These are phyloP conservation scores for Phytopythium helicoides DNA, from an alignment of 352 stramenopile genomes.

Conservation along the genomic window DNA sequence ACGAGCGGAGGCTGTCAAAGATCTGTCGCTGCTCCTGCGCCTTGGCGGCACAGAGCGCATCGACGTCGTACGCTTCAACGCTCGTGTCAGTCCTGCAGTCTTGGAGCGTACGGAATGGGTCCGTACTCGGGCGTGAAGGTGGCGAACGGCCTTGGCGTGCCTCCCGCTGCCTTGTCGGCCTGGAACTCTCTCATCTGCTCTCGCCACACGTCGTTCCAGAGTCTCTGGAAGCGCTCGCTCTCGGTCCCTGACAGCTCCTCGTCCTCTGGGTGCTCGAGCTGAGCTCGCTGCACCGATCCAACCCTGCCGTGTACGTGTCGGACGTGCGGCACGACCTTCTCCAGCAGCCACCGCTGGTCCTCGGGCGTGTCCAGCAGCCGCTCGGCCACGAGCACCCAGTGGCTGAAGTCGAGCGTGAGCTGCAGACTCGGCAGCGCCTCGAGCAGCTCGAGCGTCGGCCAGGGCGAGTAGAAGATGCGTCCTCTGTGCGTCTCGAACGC, in stretches of 20 bases:
- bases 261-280: conserved; percentile 40
- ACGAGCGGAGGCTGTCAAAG: conserved; percentile 16
- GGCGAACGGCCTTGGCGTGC: conserved; percentile 14
- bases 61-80: conserved; percentile 47
- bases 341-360: conserved; percentile 46
- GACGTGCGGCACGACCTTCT: conserved; percentile 52
- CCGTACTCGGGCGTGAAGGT: conserved; percentile 78
- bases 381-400: conserved; percentile 63
- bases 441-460: conserved; percentile 54
- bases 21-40: conserved; percentile 27
- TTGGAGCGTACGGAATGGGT: conserved; percentile 57
- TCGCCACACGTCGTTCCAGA: conserved; percentile 52
- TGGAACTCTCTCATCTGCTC: conserved; percentile 21
- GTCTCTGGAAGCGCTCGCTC: conserved; percentile 44
- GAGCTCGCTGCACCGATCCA: conserved; percentile 44
- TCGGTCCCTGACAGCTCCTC: conserved; percentile 22
- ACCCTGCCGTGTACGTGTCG: conserved; percentile 64
- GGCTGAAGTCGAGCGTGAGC: conserved; percentile 69
- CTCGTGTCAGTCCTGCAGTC: conserved; percentile 20
- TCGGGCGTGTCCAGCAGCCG: conserved; percentile 42
- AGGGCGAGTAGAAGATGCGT: conserved; percentile 72
- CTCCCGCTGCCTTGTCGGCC: conserved; percentile 5
- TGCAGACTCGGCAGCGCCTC: conserved; percentile 58
- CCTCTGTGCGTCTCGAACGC: conserved; percentile 67
- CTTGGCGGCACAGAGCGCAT: conserved; percentile 40